Conservation (phyloP, 345 rosid species). For the Anacardium occidentale region DNA sequence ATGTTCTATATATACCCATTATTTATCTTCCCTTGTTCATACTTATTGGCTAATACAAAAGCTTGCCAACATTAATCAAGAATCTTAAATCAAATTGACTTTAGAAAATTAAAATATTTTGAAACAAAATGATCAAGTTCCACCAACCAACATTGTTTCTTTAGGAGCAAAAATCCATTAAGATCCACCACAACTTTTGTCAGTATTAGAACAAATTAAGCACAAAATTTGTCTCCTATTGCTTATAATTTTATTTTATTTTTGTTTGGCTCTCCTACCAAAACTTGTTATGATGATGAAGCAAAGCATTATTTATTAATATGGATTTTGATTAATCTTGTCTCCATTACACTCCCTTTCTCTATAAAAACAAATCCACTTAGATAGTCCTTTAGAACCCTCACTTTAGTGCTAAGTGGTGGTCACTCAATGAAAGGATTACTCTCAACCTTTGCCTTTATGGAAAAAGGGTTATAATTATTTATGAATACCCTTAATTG, state of each 20-base stretch:
- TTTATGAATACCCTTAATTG: too few species aligned
- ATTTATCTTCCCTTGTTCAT: too few species aligned
- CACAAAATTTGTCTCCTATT: constrained; percentile 4
- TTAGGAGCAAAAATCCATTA: not conserved
- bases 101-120: not conserved
- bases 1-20: too few species aligned
- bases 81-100: not conserved
- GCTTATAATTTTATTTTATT: not conserved
- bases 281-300: constrained; percentile 8
- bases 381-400: too few species aligned
- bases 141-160: too few species aligned
- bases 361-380: not conserved
- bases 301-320: not conserved
- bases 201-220: not conserved
- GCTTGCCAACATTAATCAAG: too few species aligned
- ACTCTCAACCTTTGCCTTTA: too few species aligned
- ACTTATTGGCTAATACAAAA: too few species aligned
- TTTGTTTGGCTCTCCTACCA: not conserved
- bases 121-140: not conserved
- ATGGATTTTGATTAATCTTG: not conserved
- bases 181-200: not conserved
- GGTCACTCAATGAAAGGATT: not conserved
- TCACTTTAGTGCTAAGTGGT: constrained; percentile 10
- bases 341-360: not conserved
- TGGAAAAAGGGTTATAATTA: too few species aligned